These are phyloP conservation scores for Coemansia sp. DNA, from an alignment of 192 early-diverging fungal genomes.

Conservation along the genomic window DNA sequence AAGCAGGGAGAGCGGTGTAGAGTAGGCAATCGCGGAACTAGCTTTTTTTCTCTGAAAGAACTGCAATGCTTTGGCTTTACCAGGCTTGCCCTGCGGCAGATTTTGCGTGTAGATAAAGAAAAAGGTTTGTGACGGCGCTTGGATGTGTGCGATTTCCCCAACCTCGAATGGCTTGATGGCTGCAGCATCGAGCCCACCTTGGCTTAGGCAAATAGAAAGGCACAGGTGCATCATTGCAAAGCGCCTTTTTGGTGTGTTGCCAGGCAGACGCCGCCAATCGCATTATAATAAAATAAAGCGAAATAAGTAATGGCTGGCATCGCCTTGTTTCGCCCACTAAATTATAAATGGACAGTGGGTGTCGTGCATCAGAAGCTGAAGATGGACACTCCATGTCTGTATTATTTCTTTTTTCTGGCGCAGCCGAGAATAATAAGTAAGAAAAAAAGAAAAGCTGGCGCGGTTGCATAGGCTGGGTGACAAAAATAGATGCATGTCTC, in stretches of 20 bases:
- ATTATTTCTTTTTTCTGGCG: not conserved
- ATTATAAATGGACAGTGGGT: not conserved
- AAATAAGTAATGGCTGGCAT: not conserved
- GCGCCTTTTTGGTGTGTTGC: not conserved
- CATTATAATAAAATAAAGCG: not conserved
- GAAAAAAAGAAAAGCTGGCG: slow-evolving; percentile 7
- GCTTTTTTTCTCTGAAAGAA: not conserved
- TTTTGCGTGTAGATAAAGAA: slow-evolving; percentile 10
- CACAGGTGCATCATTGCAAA: not conserved
- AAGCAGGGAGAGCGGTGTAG: not conserved
- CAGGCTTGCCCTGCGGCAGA: slow-evolving; percentile 5
- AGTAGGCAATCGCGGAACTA: slow-evolving; percentile 18
- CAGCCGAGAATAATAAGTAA: not conserved
- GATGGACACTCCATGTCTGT: not conserved
- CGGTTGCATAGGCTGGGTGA: not conserved
- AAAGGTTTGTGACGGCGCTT: slow-evolving; percentile 12
- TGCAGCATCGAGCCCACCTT: slow-evolving; percentile 17
- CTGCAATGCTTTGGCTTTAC: not conserved
- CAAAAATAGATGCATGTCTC: not conserved
- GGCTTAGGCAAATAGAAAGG: slow-evolving; percentile 11
- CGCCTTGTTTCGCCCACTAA: not conserved
- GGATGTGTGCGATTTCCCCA: slow-evolving; percentile 26
- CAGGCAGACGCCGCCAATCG: not conserved
- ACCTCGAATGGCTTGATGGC: slow-evolving; percentile 37
- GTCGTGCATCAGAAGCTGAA: not conserved